Conservation (phyloP, 225 moss, liverwort and hornwort genomes). For the Physcomitrium patens region DNA sequence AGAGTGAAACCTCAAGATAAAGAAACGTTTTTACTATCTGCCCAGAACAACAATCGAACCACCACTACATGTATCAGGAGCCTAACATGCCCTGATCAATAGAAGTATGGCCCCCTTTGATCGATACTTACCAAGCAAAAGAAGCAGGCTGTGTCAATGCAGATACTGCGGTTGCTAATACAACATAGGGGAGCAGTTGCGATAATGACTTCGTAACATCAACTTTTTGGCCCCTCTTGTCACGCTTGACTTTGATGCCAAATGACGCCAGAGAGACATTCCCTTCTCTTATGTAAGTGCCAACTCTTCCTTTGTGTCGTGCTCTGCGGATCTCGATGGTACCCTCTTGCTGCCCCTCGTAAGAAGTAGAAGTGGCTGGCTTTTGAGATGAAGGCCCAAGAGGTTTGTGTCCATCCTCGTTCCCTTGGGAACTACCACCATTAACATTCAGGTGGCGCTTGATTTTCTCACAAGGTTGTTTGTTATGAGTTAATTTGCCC, state of each 20-base stretch:
- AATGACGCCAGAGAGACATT: constrained; percentile 89
- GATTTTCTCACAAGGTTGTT: constrained; percentile 43
- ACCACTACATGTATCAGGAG: background rate
- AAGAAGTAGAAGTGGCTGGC: constrained; percentile 45
- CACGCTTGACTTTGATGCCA: constrained; percentile 76
- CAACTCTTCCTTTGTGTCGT: constrained; percentile 86
- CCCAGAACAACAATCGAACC: constrained; percentile 3
- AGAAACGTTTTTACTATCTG: background rate
- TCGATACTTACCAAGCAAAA: constrained; percentile 75
- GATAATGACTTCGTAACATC: constrained; percentile 84
- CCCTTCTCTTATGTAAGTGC: constrained; percentile 86
- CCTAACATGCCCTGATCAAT: background rate
- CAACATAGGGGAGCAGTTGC: constrained; percentile 90
- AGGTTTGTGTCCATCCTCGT: constrained; percentile 36
- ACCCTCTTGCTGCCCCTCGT: constrained; percentile 49
- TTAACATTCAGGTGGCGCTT: constrained; percentile 48
- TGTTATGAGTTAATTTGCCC: constrained; percentile 30
- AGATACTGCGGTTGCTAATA: constrained; percentile 78
- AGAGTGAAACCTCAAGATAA: background rate
- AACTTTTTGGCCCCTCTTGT: constrained; percentile 71
- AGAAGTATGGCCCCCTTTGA: background rate
- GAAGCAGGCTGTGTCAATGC: constrained; percentile 83
- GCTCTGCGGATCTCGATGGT: constrained; percentile 55
- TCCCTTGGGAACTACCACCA: constrained; percentile 36
- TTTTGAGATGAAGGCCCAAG: constrained; percentile 42